Base-by-base conservation (phyloP, 495 filamentous ascomycete genomes). In the Neurospora africana region DNA sequence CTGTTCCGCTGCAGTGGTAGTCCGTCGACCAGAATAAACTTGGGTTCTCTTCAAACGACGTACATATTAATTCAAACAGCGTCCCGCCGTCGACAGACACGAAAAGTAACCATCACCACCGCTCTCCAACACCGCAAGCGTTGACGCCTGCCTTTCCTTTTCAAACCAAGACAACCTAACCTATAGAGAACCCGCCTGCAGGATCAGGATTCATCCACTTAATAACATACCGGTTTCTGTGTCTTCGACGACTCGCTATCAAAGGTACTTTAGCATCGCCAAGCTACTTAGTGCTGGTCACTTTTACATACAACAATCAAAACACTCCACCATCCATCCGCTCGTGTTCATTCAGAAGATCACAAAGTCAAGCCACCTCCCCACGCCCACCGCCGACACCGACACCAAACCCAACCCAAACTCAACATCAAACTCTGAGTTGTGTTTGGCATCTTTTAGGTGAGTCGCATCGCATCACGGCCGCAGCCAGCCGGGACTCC, bases 131-230 rank as follows among this genome's bases (percentile, higher is more conserved):
- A 65, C 53, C 27, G 27, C 53, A 65, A 65, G 53, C 53, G 53
- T 65, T 65, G 53, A 65, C 53, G 53, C 53, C 53, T 65, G 53
- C 53, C 53, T 65, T 65, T 65, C 27, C 53, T 33, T 65, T 65
- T 65, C 27, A 17, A 65, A 33, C 27, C 53, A 65, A 27, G 35
- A 65, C 8, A 27, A 35, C 53, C n/a, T n/a, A 65, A 19, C 53
- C 53, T 65, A 65, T 65, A 65, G 53, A 10, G 27, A 65, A 33
- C 53, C 19, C 53, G 69, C 72, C 75, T 73, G 75, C 75, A 69
- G 75, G 75, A 38, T 74, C 75, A 70, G 75, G 74, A 69, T 67
- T 53, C n/a, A n/a, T 67, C 36, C 23, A 68, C 41, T 15, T 27
- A 53, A 71, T 70, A 58, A 70, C n/a, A 19, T 33, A 30, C 11